Conservation (phyloP, 306 rosid genomes). For the Psophocarpus tetragonolobus region DNA sequence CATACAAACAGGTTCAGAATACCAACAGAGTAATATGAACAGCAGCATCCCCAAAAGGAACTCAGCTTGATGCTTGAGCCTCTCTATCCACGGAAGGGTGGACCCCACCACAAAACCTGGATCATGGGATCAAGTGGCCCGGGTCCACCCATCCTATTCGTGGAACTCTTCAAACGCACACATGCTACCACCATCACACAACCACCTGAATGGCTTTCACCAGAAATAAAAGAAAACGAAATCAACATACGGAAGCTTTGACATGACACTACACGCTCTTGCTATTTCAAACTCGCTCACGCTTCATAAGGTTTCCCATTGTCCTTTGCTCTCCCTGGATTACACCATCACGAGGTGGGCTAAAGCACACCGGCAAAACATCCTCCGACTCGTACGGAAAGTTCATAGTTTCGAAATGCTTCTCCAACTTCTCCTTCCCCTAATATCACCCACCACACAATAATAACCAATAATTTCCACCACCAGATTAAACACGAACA, state of each 20-base stretch:
- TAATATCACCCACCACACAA: too few relatives aligned
- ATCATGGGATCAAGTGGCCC: constrained; percentile 52
- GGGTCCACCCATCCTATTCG: constrained; percentile 51
- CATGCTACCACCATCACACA: too few relatives aligned
- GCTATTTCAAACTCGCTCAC: neutral
- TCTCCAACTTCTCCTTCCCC: constrained; percentile 50
- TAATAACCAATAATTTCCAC: too few relatives aligned
- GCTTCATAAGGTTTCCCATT: constrained; percentile 25
- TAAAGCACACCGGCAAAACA: constrained; percentile 51
- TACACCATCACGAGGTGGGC: constrained; percentile 60
- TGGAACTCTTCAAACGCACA: neutral
- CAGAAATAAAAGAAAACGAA: neutral
- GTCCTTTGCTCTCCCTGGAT: constrained; percentile 4
- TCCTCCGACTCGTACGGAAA: constrained; percentile 45
- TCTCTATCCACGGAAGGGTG: constrained; percentile 45
- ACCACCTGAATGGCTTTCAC: neutral
- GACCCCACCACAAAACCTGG: constrained; percentile 58
- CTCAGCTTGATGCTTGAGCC: neutral
- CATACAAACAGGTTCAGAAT: neutral
- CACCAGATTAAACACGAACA: too few relatives aligned
- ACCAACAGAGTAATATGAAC: neutral
- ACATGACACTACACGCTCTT: neutral
- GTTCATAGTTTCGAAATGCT: constrained; percentile 43
- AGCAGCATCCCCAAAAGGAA: neutral
- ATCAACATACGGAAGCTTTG: neutral